These are phyloP conservation scores for Amanita thiersii DNA, from an alignment of 768 basidiomycete genomes.

Conservation along the genomic window DNA sequence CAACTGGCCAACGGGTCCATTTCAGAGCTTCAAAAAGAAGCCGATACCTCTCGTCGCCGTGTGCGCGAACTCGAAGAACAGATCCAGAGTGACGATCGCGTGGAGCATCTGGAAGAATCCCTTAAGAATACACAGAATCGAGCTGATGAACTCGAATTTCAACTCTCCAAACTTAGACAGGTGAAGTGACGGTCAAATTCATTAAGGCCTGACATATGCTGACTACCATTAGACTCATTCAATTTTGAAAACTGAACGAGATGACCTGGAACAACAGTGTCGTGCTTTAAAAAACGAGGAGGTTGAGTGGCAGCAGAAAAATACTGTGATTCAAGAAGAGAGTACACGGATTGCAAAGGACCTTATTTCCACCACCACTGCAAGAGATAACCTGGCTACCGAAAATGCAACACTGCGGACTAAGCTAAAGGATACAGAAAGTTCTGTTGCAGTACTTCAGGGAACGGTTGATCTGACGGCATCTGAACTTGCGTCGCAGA, in stretches of 20 bases:
- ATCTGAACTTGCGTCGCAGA: constrained; percentile 41
- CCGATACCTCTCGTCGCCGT: constrained; percentile 45
- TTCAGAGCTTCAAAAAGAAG: constrained; percentile 43
- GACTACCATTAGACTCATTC: constrained; percentile 37
- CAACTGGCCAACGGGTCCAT: constrained; percentile 51
- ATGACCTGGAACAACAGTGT: constrained; percentile 42
- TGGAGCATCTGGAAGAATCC: constrained; percentile 63
- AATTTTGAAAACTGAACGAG: constrained; percentile 53
- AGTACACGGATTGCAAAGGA: constrained; percentile 29
- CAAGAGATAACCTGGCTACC: constrained; percentile 38
- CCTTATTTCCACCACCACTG: constrained; percentile 33
- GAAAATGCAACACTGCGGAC: constrained; percentile 43
- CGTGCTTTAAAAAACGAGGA: constrained; percentile 33
- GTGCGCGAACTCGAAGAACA: constrained; percentile 74
- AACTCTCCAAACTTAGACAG: constrained; percentile 73
- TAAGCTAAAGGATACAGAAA: constrained; percentile 37
- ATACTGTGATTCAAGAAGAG: constrained; percentile 36
- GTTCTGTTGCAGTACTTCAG: constrained; percentile 43
- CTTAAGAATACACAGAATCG: constrained; percentile 75
- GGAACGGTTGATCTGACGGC: constrained; percentile 50
- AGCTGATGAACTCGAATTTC: constrained; percentile 78
- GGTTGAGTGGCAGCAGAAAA: constrained; percentile 37
- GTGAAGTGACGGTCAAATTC: constrained; percentile 16
- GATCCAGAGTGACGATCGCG: constrained; percentile 76
- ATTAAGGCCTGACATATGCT: constrained; percentile 2